Evolutionary conservation across 2,329 filamentous ascomycete species (phyloP).

Genomic region (Ascochyta koolunga): DNA sequence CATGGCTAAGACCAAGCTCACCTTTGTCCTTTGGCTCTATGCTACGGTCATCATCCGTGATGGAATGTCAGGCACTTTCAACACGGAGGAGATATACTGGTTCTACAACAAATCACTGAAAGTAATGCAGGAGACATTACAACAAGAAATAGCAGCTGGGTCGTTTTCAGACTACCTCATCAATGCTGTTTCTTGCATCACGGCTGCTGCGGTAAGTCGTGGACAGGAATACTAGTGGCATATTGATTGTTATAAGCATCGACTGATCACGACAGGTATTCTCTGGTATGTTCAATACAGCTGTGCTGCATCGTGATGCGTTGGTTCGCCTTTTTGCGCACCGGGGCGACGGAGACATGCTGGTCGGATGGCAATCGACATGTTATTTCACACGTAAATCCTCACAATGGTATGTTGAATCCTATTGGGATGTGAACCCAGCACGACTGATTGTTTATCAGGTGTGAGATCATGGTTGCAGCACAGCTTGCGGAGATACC

Average conservation of each 20-base stretch:
- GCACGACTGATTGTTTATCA: neutral
- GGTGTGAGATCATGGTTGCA: conserved; percentile 33
- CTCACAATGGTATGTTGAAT: conserved; percentile 23
- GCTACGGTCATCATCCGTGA: conserved; percentile 27
- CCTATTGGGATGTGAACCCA: neutral
- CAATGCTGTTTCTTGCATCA: conserved; percentile 23
- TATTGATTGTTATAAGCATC: too few relatives aligned
- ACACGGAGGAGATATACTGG: conserved; percentile 22
- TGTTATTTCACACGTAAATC: conserved; percentile 22
- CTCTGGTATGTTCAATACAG: conserved; percentile 24
- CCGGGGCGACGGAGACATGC: conserved; percentile 26
- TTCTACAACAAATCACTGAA: conserved; percentile 24
- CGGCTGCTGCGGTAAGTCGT: conserved; percentile 27
- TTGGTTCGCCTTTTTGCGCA: conserved; percentile 22
- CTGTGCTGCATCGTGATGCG: conserved; percentile 27
- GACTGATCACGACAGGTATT: conserved; percentile 8
- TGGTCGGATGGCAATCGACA: conserved; percentile 16
- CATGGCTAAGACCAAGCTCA: conserved; percentile 25
- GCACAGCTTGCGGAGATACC: conserved; percentile 21
- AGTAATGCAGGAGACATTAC: conserved; percentile 21
- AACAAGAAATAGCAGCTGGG: conserved; percentile 16
- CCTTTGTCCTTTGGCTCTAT: conserved; percentile 29
- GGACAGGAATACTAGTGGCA: too few relatives aligned
- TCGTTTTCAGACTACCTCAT: conserved; percentile 23
- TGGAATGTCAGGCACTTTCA: conserved; percentile 14